A percentile compares a stretch with the other conserved stretches of the same genome.
Evolutionary conservation across 495 filamentous ascomycete genomes (phyloP).

Genomic region (Penicillium daleae): DNA sequence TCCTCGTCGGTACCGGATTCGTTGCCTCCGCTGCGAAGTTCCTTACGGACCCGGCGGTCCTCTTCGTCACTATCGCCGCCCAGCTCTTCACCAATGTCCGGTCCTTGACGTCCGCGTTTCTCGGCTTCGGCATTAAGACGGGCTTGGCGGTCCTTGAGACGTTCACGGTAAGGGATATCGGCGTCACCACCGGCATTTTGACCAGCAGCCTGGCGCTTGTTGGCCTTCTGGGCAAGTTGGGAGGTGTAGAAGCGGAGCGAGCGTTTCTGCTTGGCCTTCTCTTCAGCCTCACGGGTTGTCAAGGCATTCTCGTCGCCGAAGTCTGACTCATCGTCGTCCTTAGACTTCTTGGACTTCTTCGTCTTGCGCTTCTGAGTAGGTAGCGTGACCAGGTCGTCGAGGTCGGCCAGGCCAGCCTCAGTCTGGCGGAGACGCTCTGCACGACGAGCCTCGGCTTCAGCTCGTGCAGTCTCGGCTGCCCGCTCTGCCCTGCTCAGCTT

Average conservation of each 20-base stretch:
- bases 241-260: constrained; percentile 94
- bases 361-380: constrained; percentile 37
- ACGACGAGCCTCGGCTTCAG: constrained; percentile 56
- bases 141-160: constrained; percentile 79
- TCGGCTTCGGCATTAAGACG: constrained; percentile 87
- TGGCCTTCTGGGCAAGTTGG: constrained; percentile 89
- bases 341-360: constrained; percentile 39
- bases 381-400: constrained; percentile 49
- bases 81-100: constrained; percentile 61
- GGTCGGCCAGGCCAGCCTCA: constrained; percentile 73
- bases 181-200: constrained; percentile 86
- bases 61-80: constrained; percentile 69
- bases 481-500: constrained; percentile 57
- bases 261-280: constrained; percentile 85
- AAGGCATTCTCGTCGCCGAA: constrained; percentile 69
- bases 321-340: constrained; percentile 60
- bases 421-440: constrained; percentile 58
- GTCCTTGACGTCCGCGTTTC: constrained; percentile 70
- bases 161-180: constrained; percentile 89
- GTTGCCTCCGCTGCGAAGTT: constrained; percentile 46
- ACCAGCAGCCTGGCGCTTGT: constrained; percentile 79
- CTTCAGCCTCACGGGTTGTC: constrained; percentile 67
- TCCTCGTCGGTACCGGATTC: constrained; percentile 55
- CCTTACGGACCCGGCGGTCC: constrained; percentile 44
- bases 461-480: constrained; percentile 54